Evolutionary conservation across 208 protist genomes (phyloP), one percentile per base, ranked within the genome.

Genomic region (Dictyostelium gargantuum): DNA sequence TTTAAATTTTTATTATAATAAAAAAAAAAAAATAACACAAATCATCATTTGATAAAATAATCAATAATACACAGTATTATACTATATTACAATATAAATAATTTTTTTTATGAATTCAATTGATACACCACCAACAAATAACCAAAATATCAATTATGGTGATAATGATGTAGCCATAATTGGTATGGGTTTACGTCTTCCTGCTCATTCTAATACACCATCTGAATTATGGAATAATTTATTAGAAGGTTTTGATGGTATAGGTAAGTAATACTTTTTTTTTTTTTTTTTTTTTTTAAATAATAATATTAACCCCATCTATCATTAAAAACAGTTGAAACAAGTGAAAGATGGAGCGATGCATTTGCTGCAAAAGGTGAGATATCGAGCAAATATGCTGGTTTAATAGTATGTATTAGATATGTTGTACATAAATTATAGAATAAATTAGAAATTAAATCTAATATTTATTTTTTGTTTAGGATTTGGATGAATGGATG

Each of bases 341-440:
- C 94, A 3, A 56, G 48, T 9, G 82, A 94, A 9, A 46, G 94
- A 42, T 95, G 85, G 94, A 63, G 80, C 29, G 13, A 66, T 11
- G 70, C 75, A 26, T 73, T 63, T n/a, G 29, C 73, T 66, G 63
- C 85, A 4, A 73, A 52, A 52, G 68, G 74, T 11, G 32, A 92
- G 19, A 76, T 68, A 11, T 56, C 70, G 38, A 85, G 91, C 52
- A 91, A 79, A 40, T 40, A 85, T 19, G 94, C 75, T 48, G 91
- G 94, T 38, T 95, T 94, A 56, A n/a, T 95, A 1, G 84, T 84
- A 32, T 46, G 92, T 44, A 26, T 56, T 21, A 21, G 6, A 56
- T 21, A 1, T 26, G 17, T 6, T 26, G 2, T 21, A 56, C 15
- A 56, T 21, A 21, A 21, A 38, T 68, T 21, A 52, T 52, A 52